These are phyloP conservation scores for Solanum rostratum DNA, from an alignment of 257 asterid genomes.

Conservation along the genomic window DNA sequence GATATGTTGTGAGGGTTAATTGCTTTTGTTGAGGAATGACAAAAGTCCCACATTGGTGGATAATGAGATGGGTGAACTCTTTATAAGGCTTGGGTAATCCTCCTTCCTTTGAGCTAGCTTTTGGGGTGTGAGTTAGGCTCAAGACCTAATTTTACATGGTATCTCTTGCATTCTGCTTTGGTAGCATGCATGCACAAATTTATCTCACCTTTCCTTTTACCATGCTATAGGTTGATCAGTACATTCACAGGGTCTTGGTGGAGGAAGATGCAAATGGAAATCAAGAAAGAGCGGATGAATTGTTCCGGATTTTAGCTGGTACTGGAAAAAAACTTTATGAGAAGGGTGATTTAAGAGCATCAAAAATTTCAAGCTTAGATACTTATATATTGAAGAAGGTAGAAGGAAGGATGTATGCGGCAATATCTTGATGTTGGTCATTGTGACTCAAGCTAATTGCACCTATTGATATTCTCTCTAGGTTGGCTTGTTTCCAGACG, in stretches of 20 bases:
- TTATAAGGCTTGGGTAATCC: too few species aligned
- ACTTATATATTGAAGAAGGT: conserved; percentile 68
- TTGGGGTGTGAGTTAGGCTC: too few species aligned
- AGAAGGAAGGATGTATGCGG: background rate
- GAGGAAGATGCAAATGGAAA: conserved; percentile 69
- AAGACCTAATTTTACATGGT: too few species aligned
- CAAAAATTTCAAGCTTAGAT: conserved; percentile 57
- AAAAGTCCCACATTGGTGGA: too few species aligned
- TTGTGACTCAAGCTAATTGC: background rate
- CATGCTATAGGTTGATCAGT: conserved; percentile 67
- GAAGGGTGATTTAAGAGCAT: conserved; percentile 76
- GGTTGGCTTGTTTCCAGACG: conserved; percentile 93
- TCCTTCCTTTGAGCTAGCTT: too few species aligned
- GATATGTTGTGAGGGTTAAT: background rate
- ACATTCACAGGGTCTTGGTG: conserved; percentile 74
- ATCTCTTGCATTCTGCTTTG: background rate
- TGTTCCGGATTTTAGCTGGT: conserved; percentile 47
- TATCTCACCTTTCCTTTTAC: conserved; percentile 4
- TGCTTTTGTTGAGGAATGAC: too few species aligned
- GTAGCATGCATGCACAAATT: background rate
- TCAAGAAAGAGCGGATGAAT: conserved; percentile 38
- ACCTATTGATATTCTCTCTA: conserved; percentile 1
- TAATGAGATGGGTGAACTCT: too few species aligned
- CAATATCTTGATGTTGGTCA: background rate
- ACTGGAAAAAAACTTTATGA: conserved; percentile 41